Base-by-base conservation (phyloP, 345 rosid species). In the Stellera chamaejasme region DNA sequence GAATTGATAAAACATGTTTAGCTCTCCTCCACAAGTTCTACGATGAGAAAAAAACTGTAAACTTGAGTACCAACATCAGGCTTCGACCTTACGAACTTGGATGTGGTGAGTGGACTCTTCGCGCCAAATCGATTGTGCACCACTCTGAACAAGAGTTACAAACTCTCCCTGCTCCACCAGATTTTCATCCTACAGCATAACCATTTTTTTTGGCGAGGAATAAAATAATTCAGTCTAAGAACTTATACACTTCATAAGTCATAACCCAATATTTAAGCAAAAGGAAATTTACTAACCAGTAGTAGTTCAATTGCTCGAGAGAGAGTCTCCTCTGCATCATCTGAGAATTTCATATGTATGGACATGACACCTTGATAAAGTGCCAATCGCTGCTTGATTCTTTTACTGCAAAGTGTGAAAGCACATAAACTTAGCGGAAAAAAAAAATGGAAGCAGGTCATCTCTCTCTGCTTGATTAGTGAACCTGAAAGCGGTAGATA, bases 61-160 rank as follows among this genome's bases (percentile, higher is more conserved):
- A 27, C 52, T 15, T 52, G 43, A 13, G 14, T 53, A 10, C 32
- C 45, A 56, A 71, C 65, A 72, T 81, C 82, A 83, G 66, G 66
- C 69, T 69, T 78, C 60, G 57, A 93, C 78, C 82, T 79, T 70
- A 52, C 96, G 94, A 50, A 93, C 94, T 88, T 82, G 99, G 58
- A 93, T 88, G 73, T 88, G 87, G 68, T 88, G 97, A 64, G 94
- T 82, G 62, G 97, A 86, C 73, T 93, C 94, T 62, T 45, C 73
- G 56, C 97, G 96, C 97, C 99, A 93, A 58, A 88, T 88, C 13
- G 99, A 94, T 52, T 86, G 99, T 0, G 97, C 83, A 10, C 99
- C 99, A 39, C 97, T 93, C 66, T 88, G 97, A 48, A 93, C 99
- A 53, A 93, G 90, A 19, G 94, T 93, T 23, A 93, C 84, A 16